These are phyloP conservation scores for Colletotrichum phormii DNA, from an alignment of 2,329 filamentous ascomycete genomes.

Conservation along the genomic window DNA sequence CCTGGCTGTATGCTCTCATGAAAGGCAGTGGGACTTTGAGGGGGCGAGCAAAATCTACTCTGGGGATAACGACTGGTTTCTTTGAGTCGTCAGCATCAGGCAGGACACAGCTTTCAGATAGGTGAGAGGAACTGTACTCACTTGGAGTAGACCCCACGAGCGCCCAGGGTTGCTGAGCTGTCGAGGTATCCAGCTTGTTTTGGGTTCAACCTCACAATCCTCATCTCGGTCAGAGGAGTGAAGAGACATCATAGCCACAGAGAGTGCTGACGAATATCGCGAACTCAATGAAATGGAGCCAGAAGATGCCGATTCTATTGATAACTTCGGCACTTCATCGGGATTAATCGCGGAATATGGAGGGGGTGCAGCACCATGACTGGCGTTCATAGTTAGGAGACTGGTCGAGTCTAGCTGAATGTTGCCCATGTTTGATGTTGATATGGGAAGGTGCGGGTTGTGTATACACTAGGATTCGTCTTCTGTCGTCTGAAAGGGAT, in stretches of 20 bases:
- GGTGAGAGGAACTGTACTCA: not conserved
- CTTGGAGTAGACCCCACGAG: not conserved
- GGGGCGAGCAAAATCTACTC: not conserved
- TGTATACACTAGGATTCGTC: too few species aligned
- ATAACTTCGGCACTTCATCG: not conserved
- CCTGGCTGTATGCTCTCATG: not conserved
- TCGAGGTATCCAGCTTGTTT: not conserved
- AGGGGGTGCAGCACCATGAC: not conserved
- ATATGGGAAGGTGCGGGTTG: not conserved
- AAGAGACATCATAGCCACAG: not conserved
- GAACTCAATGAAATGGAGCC: not conserved
- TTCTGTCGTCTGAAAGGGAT: too few species aligned
- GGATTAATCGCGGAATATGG: not conserved
- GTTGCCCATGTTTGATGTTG: not conserved
- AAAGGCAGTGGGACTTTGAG: not conserved
- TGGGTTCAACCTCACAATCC: not conserved
- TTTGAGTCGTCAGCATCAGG: not conserved
- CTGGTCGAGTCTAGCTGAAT: not conserved
- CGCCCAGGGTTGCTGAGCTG: not conserved
- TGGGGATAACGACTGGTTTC: not conserved
- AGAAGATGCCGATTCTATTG: not conserved
- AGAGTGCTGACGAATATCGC: too few species aligned
- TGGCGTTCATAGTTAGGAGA: not conserved
- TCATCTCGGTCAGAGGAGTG: not conserved
- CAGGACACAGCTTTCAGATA: not conserved